Percentiles rank a stretch among this genome's conserved stretches.
Conservation (phyloP, 306 rosid genomes). For the Medicago lupulina region DNA sequence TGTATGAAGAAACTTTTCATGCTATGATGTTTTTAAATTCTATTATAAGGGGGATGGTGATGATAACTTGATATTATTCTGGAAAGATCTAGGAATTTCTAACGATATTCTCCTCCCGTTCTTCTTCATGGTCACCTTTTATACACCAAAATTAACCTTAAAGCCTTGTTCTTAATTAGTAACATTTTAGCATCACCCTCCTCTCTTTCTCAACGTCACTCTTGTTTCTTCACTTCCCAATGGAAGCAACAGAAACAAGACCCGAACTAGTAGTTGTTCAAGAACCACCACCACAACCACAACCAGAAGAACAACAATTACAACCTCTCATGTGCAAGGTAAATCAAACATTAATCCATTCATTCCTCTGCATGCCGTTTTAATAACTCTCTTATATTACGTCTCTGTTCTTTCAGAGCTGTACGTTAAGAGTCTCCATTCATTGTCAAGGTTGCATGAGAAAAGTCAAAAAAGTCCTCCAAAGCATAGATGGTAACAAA, state of each 20-base stretch:
- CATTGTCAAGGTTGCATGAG: conserved; percentile 86
- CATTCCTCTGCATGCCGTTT: neutral
- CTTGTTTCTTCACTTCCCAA: conserved; percentile 32
- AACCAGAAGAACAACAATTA: conserved; percentile 41
- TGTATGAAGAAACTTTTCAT: neutral
- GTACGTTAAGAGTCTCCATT: conserved; percentile 65
- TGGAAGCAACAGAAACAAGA: conserved; percentile 61
- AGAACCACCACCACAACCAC: conserved; percentile 32
- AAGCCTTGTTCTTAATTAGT: conserved; percentile 28
- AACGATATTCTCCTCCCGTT: neutral
- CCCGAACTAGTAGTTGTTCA: conserved; percentile 29
- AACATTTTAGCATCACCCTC: conserved; percentile 23
- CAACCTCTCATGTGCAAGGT: conserved; percentile 76
- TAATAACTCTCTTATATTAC: neutral
- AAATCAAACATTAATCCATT: conserved; percentile 23
- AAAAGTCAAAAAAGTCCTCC: conserved; percentile 64
- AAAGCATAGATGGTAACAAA: conserved; percentile 64
- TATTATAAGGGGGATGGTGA: neutral
- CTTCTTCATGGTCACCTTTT: neutral
- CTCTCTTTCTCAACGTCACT: neutral
- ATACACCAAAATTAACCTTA: conserved; percentile 17
- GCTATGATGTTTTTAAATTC: neutral
- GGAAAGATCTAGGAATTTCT: neutral
- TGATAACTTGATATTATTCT: neutral
- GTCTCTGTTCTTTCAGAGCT: conserved; percentile 47